Base-by-base conservation (phyloP, 371 early-diverging fungal genomes). In the Mucor piriformis region DNA sequence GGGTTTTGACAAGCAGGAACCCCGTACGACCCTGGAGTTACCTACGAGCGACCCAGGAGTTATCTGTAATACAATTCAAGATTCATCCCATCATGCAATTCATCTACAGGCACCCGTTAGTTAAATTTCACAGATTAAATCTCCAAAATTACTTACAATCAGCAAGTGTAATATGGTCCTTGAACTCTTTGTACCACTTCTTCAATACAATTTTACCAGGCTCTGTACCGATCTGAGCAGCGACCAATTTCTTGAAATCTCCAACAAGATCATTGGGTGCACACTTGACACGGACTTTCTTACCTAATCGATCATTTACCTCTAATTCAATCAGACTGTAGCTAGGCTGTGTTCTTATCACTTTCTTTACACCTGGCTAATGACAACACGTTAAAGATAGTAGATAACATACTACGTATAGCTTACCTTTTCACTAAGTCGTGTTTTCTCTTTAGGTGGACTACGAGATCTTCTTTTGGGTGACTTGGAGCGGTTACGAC, bases 161-260 rank as follows among this genome's bases (percentile, higher is more conserved):
- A 18, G 89, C 91, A 65, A 97, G 74, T 0, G 95, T 93, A 61
- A 95, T 94, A 63, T 95, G 95, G 67, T 97, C 96, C 77, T 95
- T 95, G 77, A 74, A 94, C 32, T 88, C 82, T 32, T 79, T 94
- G 70, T 94, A 90, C 93, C 95, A 93, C 69, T 96, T 95, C 75
- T 95, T 96, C 38, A 97, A 79, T 3, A 94, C 86, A 69, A 97
- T 94, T 75, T 94, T 95, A 44, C 88, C 84, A 40, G 92, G 82
- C 57, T 90, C 89, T 6, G 98, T 96, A 67, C 98, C 98, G 18
- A 91, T 93, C 72, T 94, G 95, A 6, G 95, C 95, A 10, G 96
- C 93, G 46, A 95, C 89, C 21, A 95, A 70, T 69, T 92, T 90
- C 68, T 97, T 97, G 34, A 97, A 85, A 69, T 95, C 94, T 7